Evolutionary conservation across 2,329 filamentous ascomycete species (phyloP), one percentile per base, ranked within the genome.

Genomic region (Fusarium globosum): DNA sequence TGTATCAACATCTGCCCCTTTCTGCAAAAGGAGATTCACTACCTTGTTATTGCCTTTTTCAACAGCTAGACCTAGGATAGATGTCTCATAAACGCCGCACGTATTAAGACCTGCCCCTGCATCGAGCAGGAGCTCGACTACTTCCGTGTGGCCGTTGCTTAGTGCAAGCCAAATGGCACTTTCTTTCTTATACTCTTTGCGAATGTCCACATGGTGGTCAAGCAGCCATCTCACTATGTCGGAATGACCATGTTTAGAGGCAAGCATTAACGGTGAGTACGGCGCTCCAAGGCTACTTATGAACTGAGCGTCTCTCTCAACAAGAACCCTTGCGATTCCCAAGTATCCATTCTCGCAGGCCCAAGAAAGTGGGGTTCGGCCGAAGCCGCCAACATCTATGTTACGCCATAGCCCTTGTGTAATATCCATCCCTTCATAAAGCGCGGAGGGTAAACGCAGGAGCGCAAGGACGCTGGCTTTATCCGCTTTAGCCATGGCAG

Each of bases 41-140:
- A 55, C 6, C 4, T 18, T 7, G 0, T 41, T 13, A 2, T 14
- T 0, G 1, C 1, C 4, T 0, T 7, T 4, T 5, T 0, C 0
- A 4, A 0, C 20, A 30, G 62, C 57, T 7, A 3, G 0, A 6
- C 1, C 2, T 2, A 65, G 0, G 9, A 39, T 1, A 2, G 11
- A 6, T 3, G 1, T 2, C 0, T 0, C 1, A 0, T 0, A 1
- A 8, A 48, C 0, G 1, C 7, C 16, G 0, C 1, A 3, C 6
- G 12, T 16, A 12, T 35, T 0, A 10, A 1, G 0, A 2, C 14
- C 2, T 16, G 12, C 26, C 2, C 64, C 60, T 0, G 2, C 21
- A 0, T 51, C 1, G 3, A 65, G 18, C 1, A 58, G 20, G 0
- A 28, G 0, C 3, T 21, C 18, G 1, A 49, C 21, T 3, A 13